Base-by-base conservation (phyloP, 805 yeast genomes). In the Limtongia smithiae region DNA sequence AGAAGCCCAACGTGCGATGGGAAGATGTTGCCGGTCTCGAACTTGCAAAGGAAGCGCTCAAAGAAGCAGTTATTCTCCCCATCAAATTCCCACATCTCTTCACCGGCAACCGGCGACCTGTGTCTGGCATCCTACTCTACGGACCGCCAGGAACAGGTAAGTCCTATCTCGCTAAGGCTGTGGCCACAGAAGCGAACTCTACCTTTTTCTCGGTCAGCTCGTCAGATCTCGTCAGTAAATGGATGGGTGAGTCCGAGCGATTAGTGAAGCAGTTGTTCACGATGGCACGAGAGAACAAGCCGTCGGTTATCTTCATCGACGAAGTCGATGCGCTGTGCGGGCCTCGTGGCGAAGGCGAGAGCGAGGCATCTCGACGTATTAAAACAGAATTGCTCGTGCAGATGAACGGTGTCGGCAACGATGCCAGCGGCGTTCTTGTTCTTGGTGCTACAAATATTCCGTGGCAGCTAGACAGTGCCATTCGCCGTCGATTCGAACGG, bases 211-310 rank as follows among this genome's bases (percentile, higher is more conserved):
- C 96, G 2, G 95, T 93, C 1, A 84, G 95, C n/a, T 88, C 96
- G 0, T 85, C 95, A 12, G 98, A 93, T 68, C 76, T 93, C 61
- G 97, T 93, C 2, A 84, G 95, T 58, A 93, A 93, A 68, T 93
- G 98, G 98, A 91, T 91, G 97, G 98, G 98, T 61, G 98, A 93
- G 68, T 83, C 94, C 22, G 98, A 93, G 68, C 81, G 97, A 68
- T 78, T 93, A 49, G 97, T 93, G 24, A 93, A 91, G 67, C 97
- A 93, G 65, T 75, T 93, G 56, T 93, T 93, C 69, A 78, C 83
- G 30, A 87, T 91, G 95, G 98, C 98, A 4, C 77, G 98, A 58
- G 98, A 93, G 67, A 85, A 83, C 64, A 90, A 87, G 64, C 98
- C 98, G 0, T 81, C 95, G 0, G 94, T 93, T 59, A 93, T 93